Conservation (phyloP, 352 stramenopile species). For the Phytopythium chamaehyphon region DNA sequence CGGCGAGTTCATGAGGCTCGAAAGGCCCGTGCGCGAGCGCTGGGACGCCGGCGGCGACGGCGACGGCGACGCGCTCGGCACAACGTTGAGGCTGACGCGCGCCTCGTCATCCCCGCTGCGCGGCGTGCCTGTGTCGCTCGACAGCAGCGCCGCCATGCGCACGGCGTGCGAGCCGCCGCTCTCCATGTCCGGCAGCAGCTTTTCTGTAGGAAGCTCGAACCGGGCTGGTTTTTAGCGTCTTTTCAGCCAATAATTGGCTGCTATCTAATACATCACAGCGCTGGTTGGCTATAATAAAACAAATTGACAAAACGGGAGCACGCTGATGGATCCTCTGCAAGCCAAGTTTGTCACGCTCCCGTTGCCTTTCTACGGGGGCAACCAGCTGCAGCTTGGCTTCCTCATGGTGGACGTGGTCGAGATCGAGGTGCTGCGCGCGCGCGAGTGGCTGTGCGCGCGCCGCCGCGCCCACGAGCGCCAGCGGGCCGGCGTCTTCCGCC, state of each 20-base stretch:
- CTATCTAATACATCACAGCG: no score
- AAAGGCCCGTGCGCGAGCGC: slow-evolving; percentile 25
- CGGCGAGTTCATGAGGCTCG: slow-evolving; percentile 65
- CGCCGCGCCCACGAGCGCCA: slow-evolving; percentile 14
- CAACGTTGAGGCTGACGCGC: neutral
- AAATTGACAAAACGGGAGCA: no score
- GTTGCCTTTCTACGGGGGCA: no score
- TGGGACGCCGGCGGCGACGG: slow-evolving; percentile 6
- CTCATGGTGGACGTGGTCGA: slow-evolving; percentile 29
- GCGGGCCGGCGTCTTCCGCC: slow-evolving; percentile 14
- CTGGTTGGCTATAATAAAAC: no score
- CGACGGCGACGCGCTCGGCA: neutral
- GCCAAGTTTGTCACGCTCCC: no score
- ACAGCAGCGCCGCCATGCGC: slow-evolving; percentile 45
- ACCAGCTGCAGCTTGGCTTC: no score
- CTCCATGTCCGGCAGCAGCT: no score
- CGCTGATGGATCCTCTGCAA: no score
- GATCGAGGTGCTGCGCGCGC: slow-evolving; percentile 36
- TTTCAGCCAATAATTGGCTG: no score
- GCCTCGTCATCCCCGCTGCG: neutral
- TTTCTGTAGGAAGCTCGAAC: no score
- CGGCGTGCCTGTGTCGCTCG: slow-evolving; percentile 19
- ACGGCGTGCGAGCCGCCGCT: slow-evolving; percentile 14
- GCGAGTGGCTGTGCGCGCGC: slow-evolving; percentile 23
- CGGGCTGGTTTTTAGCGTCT: no score